Evolutionary conservation across 1,139 yeast genomes (phyloP).

Genomic region (Hemisphaericaspora subhashii): DNA sequence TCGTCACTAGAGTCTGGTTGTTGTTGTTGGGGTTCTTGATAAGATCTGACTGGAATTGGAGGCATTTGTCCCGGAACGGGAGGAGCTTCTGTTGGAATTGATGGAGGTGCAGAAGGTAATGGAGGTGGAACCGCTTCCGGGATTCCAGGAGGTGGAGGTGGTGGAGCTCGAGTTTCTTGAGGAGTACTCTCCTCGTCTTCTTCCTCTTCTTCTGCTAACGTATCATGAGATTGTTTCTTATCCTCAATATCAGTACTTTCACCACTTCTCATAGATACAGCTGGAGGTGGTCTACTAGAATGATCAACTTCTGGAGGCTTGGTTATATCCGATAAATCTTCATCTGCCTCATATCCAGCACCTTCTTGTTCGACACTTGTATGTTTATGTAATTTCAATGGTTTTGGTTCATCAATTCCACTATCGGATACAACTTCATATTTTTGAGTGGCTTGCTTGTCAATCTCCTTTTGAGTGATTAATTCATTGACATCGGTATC

Average conservation of each 20-base stretch:
- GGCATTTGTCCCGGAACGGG: constrained; percentile 10
- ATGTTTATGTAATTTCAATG: constrained; percentile 13
- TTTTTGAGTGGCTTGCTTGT: constrained; percentile 3
- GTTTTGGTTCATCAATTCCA: constrained; percentile 18
- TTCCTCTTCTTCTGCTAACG: constrained; percentile 1
- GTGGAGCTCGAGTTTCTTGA: constrained; percentile 13
- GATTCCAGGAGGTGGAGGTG: constrained; percentile 17
- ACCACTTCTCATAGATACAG: constrained; percentile 6
- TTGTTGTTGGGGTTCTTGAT: neutral
- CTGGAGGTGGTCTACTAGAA: constrained; percentile 1
- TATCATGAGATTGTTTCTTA: constrained; percentile 11
- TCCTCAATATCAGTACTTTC: constrained; percentile 15
- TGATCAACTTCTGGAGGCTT: constrained; percentile 11
- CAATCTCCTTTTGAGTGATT: constrained; percentile 9
- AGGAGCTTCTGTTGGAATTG: constrained; percentile 14
- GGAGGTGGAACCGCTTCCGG: constrained; percentile 13
- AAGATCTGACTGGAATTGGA: constrained; percentile 1
- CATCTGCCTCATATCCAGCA: constrained; percentile 49
- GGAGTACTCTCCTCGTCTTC: constrained; percentile 4
- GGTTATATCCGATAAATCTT: constrained; percentile 36
- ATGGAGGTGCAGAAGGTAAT: constrained; percentile 11
- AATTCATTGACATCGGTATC: constrained; percentile 18
- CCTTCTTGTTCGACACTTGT: constrained; percentile 28
- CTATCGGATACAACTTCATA: constrained; percentile 18
- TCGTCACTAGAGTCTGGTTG: neutral